phyloP scores from a whole-genome alignment of 2,329 filamentous ascomycete genomes.

The Pyricularia sp. region DNA sequence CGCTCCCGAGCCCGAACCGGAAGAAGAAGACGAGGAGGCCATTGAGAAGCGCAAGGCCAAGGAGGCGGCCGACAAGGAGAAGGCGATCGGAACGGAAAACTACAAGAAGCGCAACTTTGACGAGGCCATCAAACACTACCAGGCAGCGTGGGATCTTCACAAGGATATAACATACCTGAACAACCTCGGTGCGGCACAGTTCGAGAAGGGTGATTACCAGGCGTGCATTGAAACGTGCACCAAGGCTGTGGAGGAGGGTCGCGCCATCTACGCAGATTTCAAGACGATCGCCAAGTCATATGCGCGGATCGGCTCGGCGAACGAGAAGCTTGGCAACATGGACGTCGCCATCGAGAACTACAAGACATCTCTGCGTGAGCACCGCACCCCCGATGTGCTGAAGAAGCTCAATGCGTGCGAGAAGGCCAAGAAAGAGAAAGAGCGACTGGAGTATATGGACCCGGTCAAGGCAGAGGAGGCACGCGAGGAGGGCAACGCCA shows the following conservation, averaged over 20 bases:
- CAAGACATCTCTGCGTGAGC: slow-evolving; percentile 87
- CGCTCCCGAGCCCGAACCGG: slow-evolving; percentile 50
- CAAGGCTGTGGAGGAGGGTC: slow-evolving; percentile 80
- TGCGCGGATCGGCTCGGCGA: slow-evolving; percentile 82
- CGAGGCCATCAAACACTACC: slow-evolving; percentile 85
- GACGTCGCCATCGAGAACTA: slow-evolving; percentile 74
- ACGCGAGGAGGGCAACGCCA: slow-evolving; percentile 84
- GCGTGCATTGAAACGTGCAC: slow-evolving; percentile 77
- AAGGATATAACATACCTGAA: slow-evolving; percentile 98
- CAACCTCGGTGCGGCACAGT: slow-evolving; percentile 87
- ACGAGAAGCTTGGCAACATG: slow-evolving; percentile 80
- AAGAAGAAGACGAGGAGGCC: slow-evolving; percentile 69
- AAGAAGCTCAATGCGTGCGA: slow-evolving; percentile 85
- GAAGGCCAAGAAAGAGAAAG: slow-evolving; percentile 66
- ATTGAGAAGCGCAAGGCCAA: slow-evolving; percentile 79
- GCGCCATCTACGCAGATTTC: slow-evolving; percentile 85
- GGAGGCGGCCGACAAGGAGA: slow-evolving; percentile 85
- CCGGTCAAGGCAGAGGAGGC: slow-evolving; percentile 90
- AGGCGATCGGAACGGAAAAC: slow-evolving; percentile 81
- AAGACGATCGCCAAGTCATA: slow-evolving; percentile 98
- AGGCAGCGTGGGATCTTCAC: slow-evolving; percentile 83
- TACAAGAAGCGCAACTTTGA: slow-evolving; percentile 99
- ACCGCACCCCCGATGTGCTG: slow-evolving; percentile 88
- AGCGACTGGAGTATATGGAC: slow-evolving; percentile 72
- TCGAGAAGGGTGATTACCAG: slow-evolving; percentile 91